These are phyloP conservation scores for Crithidia bombi DNA, from an alignment of 208 protist species.

Conservation along the genomic window DNA sequence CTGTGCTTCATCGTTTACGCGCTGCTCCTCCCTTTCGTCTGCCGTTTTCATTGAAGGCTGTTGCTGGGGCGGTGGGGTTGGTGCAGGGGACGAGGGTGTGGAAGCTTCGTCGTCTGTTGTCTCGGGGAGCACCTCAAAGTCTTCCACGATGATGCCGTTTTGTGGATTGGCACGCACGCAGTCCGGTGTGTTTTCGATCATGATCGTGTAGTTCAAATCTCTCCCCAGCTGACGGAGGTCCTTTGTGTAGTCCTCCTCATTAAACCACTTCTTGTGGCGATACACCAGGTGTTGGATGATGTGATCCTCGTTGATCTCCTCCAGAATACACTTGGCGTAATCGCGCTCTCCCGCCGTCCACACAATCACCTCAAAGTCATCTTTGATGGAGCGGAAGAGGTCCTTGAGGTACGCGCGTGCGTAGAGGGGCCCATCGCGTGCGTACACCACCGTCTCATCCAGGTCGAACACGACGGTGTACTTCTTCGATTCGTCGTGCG, in stretches of 20 bases:
- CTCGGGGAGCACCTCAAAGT: constrained; percentile 74
- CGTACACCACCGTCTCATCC: constrained; percentile 93
- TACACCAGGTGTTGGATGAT: constrained; percentile 87
- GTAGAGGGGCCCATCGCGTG: constrained; percentile 86
- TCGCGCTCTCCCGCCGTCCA: constrained; percentile 91
- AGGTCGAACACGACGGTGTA: constrained; percentile 92
- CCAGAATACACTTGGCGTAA: constrained; percentile 89
- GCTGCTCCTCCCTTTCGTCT: not conserved
- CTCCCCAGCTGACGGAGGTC: constrained; percentile 81
- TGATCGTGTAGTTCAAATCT: constrained; percentile 80
- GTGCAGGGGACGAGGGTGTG: constrained; percentile 15
- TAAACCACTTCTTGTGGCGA: constrained; percentile 80
- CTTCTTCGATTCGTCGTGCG: constrained; percentile 36
- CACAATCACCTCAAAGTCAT: constrained; percentile 90
- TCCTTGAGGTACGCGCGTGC: constrained; percentile 80
- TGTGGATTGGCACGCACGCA: constrained; percentile 81
- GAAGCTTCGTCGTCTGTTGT: constrained; percentile 26
- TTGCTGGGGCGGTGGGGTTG: constrained; percentile 14
- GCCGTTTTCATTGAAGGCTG: not conserved
- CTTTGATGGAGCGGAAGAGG: constrained; percentile 72
- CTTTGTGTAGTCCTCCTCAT: constrained; percentile 83
- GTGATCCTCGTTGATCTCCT: constrained; percentile 86
- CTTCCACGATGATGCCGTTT: constrained; percentile 88
- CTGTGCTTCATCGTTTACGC: not conserved
- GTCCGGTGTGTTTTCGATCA: constrained; percentile 90